phyloP scores from a whole-genome alignment of 2,329 filamentous ascomycete genomes.

The Hymenoscyphus fraxineus region DNA sequence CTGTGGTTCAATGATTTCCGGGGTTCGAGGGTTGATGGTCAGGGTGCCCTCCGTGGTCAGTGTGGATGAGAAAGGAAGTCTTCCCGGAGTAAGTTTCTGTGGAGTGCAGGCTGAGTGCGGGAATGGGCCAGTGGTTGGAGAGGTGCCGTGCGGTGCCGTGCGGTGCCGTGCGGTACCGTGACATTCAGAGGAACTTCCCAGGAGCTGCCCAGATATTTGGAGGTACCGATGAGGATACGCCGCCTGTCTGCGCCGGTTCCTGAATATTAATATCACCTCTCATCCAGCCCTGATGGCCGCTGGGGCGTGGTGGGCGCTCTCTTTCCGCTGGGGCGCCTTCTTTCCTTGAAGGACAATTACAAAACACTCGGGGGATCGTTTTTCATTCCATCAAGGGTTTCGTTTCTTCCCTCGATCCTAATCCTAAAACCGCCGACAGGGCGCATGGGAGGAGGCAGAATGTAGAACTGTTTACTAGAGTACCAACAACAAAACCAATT shows the following conservation, averaged over 20 bases:
- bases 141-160: too few relatives aligned
- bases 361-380: not conserved
- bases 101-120: not conserved
- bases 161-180: too few relatives aligned
- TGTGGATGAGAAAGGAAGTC: not conserved
- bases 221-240: not conserved
- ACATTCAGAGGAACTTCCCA: too few relatives aligned
- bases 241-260: not conserved
- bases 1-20: not conserved
- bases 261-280: not conserved
- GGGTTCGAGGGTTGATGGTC: not conserved
- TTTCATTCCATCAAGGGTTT: not conserved
- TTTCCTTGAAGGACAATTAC: not conserved
- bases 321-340: not conserved
- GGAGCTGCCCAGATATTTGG: not conserved
- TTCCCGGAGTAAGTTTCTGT: not conserved
- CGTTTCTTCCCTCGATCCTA: not conserved
- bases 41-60: not conserved
- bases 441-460: not conserved
- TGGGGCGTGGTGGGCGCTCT: not conserved
- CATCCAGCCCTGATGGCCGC: not conserved
- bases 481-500: too few relatives aligned
- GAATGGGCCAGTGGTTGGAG: too few relatives aligned
- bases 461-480: not conserved
- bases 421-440: not conserved